phyloP scores from a whole-genome alignment of 164 flowering plant genomes.

The Euptelea pleiosperma region DNA sequence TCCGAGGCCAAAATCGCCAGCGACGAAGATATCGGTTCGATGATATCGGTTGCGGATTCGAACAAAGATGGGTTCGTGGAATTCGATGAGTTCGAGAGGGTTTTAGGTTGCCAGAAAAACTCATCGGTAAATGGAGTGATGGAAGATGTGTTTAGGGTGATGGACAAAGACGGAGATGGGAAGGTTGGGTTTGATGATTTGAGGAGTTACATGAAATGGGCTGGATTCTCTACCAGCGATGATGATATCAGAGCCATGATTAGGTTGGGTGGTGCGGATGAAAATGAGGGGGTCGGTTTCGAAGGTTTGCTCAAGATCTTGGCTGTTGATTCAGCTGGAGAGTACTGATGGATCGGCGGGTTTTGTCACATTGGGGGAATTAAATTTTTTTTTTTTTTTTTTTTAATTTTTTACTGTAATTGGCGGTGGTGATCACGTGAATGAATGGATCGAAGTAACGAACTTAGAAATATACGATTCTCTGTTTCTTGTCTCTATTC shows the following conservation, averaged over 20 bases:
- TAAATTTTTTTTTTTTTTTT: too few relatives aligned
- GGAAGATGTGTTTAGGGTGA: slow-evolving; percentile 57
- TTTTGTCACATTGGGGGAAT: too few relatives aligned
- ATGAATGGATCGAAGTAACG: too few relatives aligned
- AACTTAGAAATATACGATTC: too few relatives aligned
- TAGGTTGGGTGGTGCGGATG: slow-evolving; percentile 59
- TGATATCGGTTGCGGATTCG: slow-evolving; percentile 74
- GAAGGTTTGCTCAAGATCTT: slow-evolving; percentile 59
- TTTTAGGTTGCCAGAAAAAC: slow-evolving; percentile 24
- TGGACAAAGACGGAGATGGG: slow-evolving; percentile 94
- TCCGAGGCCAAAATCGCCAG: slow-evolving; percentile 14
- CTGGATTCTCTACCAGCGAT: slow-evolving; percentile 51
- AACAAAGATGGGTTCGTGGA: slow-evolving; percentile 73
- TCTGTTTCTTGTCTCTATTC: too few relatives aligned
- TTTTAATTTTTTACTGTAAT: too few relatives aligned
- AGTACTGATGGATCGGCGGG: not conserved
- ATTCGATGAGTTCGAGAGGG: slow-evolving; percentile 74
- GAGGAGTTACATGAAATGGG: slow-evolving; percentile 51
- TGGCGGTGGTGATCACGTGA: too few relatives aligned
- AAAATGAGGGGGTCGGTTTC: slow-evolving; percentile 43
- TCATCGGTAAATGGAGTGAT: slow-evolving; percentile 26
- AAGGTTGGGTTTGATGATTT: slow-evolving; percentile 61
- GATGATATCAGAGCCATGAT: slow-evolving; percentile 79
- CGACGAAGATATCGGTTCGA: slow-evolving; percentile 59
- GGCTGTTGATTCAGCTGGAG: slow-evolving; percentile 30